Base-by-base conservation (phyloP, 345 rosid species). In the Eucalyptus brandiana region DNA sequence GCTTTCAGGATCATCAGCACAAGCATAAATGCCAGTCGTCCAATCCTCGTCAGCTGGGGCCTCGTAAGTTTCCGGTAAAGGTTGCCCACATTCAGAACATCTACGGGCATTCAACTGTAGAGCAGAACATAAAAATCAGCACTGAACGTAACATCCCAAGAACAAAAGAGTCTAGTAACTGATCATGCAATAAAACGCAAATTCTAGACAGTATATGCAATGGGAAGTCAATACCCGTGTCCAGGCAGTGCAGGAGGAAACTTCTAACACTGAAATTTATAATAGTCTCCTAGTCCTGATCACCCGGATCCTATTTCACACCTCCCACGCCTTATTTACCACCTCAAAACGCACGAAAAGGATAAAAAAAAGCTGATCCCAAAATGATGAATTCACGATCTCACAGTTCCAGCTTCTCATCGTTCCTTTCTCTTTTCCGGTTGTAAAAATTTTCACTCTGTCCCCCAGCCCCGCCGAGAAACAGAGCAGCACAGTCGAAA, bases 11-110 rank as follows among this genome's bases (percentile, higher is more conserved):
- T 97, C 99, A 88, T 96, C 94, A 72, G 88, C 91, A 88, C 98
- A 97, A 45, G 93, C 95, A 51, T 89, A 97, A 81, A 97, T 94
- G 48, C 98, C 98, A 13, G 98, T 95, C 4, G 98, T 94, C 99
- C 98, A 97, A 85, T 96, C 96, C 93, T 97, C 99, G 92, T 97
- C 97, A 54, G 97, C 95, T 44, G 99, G 99, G 12, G 99, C 99
- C 91, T 97, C 97, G 47, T 95, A 96, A 89, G 92, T 94, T 89
- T 96, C 98, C 1, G 99, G 99, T 53, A 97, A 89, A 54, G 93
- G 89, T 91, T 97, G 99, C 87, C 98, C 96, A 87, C 99, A 97
- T 89, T 97, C 98, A 87, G 49, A 76, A 91, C 99, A 97, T 92
- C 94, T 93, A 60, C 91, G 95, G 65, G 92, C 91, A 65, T 88